A percentile compares a stretch with the other conserved stretches of the same genome.
Conservation (phyloP, 345 rosid genomes). For the Pelargonium nanum region DNA sequence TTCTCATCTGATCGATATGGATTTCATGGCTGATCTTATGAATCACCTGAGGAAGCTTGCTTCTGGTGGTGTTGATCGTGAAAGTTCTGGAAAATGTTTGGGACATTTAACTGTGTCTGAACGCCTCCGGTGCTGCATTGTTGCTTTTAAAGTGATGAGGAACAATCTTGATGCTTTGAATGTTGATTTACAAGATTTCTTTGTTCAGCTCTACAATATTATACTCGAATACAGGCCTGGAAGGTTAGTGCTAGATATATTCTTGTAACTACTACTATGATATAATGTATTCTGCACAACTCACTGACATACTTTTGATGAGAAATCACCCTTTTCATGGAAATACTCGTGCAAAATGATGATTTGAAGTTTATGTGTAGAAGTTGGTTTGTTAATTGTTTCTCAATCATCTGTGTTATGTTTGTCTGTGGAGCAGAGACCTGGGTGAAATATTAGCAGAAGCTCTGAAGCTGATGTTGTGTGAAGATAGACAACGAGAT, state of each 20-base stretch:
- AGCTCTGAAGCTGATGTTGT: conserved; percentile 86
- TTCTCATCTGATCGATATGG: conserved; percentile 74
- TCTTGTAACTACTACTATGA: neutral
- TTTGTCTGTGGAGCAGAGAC: conserved; percentile 42
- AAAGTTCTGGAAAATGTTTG: conserved; percentile 25
- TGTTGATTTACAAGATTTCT: conserved; percentile 89
- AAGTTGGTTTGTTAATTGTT: neutral
- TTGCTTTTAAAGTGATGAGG: conserved; percentile 93
- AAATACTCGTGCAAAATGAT: neutral
- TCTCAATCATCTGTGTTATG: neutral
- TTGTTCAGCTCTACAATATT: conserved; percentile 81
- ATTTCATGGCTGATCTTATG: conserved; percentile 86
- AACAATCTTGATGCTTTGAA: conserved; percentile 88
- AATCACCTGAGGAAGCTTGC: conserved; percentile 80
- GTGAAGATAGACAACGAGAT: conserved; percentile 90
- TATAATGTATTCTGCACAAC: neutral
- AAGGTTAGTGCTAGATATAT: conserved; percentile 41
- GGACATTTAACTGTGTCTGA: conserved; percentile 51
- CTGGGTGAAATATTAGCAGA: conserved; percentile 77
- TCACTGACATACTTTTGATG: too few relatives aligned
- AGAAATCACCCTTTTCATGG: too few relatives aligned
- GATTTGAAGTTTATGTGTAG: neutral
- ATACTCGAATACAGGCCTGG: conserved; percentile 87
- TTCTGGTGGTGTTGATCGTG: conserved; percentile 30
- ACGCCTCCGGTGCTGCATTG: conserved; percentile 77